These are phyloP conservation scores for Cenococcum geophilum DNA, from an alignment of 495 filamentous ascomycete species.

Conservation along the genomic window DNA sequence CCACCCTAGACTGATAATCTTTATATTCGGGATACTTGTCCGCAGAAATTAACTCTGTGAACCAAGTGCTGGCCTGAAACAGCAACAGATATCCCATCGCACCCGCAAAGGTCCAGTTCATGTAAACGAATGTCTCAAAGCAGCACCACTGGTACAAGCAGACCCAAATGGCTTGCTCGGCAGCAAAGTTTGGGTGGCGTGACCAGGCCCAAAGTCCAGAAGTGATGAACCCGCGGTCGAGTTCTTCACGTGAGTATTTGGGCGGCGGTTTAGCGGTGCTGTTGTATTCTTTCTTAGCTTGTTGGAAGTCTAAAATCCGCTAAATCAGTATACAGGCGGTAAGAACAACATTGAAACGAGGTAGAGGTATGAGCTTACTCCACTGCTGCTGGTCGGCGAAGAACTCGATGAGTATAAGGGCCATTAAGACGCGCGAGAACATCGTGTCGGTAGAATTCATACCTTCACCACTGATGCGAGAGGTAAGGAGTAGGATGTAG, in stretches of 20 bases:
- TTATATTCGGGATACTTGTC: slow-evolving; percentile 85
- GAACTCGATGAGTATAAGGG: slow-evolving; percentile 65
- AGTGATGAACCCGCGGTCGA: slow-evolving; percentile 87
- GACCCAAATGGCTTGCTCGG: slow-evolving; percentile 90
- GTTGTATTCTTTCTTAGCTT: slow-evolving; percentile 70
- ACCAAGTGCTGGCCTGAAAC: slow-evolving; percentile 80
- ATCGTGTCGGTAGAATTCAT: slow-evolving; percentile 55
- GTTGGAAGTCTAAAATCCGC: slow-evolving; percentile 52
- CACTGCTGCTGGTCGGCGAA: slow-evolving; percentile 93
- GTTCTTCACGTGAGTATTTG: slow-evolving; percentile 55
- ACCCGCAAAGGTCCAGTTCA: slow-evolving; percentile 76
- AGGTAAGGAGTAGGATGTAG: slow-evolving; percentile 66
- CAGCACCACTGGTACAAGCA: slow-evolving; percentile 80
- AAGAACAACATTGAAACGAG: slow-evolving; percentile 2
- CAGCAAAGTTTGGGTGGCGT: slow-evolving; percentile 90
- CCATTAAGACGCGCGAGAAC: slow-evolving; percentile 61
- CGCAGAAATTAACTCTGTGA: slow-evolving; percentile 76
- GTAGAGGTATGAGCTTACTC: slow-evolving; percentile 45
- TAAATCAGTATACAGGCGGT: slow-evolving; percentile 34
- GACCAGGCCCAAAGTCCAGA: slow-evolving; percentile 78
- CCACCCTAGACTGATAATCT: slow-evolving; percentile 75
- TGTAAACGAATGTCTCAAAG: slow-evolving; percentile 58
- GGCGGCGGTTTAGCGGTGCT: slow-evolving; percentile 64
- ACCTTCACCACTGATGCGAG: slow-evolving; percentile 39
- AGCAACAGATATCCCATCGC: slow-evolving; percentile 62